These are phyloP conservation scores for Microthlaspi erraticum DNA, from an alignment of 345 rosid genomes.

Conservation along the genomic window DNA sequence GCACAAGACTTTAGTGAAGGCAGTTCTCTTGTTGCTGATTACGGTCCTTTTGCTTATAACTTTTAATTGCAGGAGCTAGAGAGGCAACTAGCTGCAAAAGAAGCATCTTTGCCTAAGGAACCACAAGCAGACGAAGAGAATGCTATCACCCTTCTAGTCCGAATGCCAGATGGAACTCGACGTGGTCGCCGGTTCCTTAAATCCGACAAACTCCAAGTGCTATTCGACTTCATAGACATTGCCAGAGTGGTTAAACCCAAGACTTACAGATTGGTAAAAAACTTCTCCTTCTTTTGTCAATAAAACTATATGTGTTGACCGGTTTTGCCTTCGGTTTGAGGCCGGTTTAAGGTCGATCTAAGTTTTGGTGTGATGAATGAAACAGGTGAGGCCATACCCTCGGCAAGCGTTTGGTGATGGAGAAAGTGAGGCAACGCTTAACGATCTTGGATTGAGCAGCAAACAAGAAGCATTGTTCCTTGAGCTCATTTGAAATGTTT, in stretches of 20 bases:
- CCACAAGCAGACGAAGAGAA: conserved; percentile 84
- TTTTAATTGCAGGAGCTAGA: conserved; percentile 76
- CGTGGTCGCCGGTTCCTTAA: conserved; percentile 92
- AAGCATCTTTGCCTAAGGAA: conserved; percentile 90
- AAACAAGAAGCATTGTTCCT: conserved; percentile 97
- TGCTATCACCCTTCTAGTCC: conserved; percentile 82
- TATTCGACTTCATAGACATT: conserved; percentile 90
- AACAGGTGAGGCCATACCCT: conserved; percentile 98
- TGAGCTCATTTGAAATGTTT: conserved; percentile 71
- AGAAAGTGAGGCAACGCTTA: conserved; percentile 67
- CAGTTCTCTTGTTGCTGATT: conserved; percentile 13
- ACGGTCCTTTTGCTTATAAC: not conserved
- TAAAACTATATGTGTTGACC: no score
- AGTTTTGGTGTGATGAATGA: conserved; percentile 28
- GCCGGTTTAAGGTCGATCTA: not conserved
- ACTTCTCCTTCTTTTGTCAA: no score
- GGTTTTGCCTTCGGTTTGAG: not conserved
- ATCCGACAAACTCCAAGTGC: conserved; percentile 82
- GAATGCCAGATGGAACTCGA: conserved; percentile 95
- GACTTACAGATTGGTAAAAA: conserved; percentile 90
- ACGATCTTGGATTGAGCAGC: conserved; percentile 86
- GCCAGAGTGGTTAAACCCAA: conserved; percentile 89
- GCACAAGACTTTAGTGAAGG: conserved; percentile 5
- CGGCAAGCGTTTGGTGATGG: conserved; percentile 90
- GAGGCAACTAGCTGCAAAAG: conserved; percentile 82